Conservation (phyloP, 352 stramenopile species). For the Pythium brassicae region DNA sequence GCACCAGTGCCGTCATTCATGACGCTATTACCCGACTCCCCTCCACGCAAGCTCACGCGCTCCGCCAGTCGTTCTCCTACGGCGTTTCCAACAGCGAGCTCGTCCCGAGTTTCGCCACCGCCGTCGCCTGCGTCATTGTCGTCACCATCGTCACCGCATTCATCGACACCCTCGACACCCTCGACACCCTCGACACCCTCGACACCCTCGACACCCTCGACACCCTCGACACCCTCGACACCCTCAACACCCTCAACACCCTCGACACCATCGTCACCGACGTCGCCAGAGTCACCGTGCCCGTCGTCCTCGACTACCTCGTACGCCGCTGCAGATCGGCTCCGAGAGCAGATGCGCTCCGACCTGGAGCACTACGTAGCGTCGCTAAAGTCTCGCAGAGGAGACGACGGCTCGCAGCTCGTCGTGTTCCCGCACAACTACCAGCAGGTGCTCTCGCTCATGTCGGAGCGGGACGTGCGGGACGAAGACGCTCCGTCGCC, state of each 20-base stretch:
- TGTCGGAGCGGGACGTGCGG: constrained; percentile 51
- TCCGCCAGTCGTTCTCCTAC: neutral
- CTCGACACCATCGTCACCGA: no score
- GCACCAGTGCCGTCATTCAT: constrained; percentile 24
- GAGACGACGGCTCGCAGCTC: constrained; percentile 44
- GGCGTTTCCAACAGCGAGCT: neutral
- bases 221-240: no score
- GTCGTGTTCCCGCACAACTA: constrained; percentile 64
- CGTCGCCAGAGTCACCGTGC: no score
- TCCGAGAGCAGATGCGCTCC: constrained; percentile 29
- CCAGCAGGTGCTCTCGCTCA: constrained; percentile 55
- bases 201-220: no score
- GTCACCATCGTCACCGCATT: no score
- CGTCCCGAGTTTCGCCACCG: neutral
- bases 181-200: no score
- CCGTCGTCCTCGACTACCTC: no score
- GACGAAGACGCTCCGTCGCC: constrained; percentile 9
- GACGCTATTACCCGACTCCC: constrained; percentile 52
- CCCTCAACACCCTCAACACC: no score
- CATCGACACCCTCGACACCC: no score
- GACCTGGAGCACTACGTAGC: constrained; percentile 46
- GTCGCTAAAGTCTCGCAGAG: constrained; percentile 28
- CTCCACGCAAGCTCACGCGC: constrained; percentile 16
- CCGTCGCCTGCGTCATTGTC: no score
- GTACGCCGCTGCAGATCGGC: constrained; percentile 7